Conservation (phyloP, 192 early-diverging fungal species). For the Chytriomyces hyalinus region DNA sequence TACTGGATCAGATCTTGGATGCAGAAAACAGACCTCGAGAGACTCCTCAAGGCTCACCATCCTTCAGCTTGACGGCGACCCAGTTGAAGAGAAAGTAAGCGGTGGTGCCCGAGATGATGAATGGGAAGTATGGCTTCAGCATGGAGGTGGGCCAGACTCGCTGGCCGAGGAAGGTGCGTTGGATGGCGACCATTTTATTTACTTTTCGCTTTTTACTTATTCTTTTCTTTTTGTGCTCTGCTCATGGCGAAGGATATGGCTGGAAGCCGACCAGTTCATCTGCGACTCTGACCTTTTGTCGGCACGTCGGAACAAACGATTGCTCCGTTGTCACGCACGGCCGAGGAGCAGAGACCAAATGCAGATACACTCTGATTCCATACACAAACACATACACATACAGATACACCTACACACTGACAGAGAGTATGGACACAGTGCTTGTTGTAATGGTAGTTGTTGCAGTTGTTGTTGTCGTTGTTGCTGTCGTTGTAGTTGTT, state of each 20-base stretch:
- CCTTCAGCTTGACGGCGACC: constrained; percentile 49
- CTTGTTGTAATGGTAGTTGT: no score
- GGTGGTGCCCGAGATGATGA: constrained; percentile 53
- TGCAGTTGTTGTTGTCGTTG: no score
- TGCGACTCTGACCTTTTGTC: not conserved
- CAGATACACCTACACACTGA: no score
- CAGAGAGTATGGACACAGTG: no score
- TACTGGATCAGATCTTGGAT: not conserved
- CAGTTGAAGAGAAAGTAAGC: constrained; percentile 46
- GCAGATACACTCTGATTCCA: not conserved
- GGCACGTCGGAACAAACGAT: not conserved
- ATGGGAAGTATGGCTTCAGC: constrained; percentile 60
- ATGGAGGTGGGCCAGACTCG: constrained; percentile 56
- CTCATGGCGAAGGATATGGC: not conserved
- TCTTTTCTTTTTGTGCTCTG: not conserved
- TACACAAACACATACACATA: not conserved
- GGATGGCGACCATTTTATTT: constrained; percentile 1
- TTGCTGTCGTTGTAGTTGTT: no score
- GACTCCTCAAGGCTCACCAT: constrained; percentile 44
- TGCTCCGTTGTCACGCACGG: not conserved
- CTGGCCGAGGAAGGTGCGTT: constrained; percentile 53
- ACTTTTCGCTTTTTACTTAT: not conserved
- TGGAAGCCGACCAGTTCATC: not conserved
- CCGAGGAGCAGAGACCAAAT: not conserved
- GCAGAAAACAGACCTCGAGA: constrained; percentile 13